These are phyloP conservation scores for Nothopassalora personata DNA, from an alignment of 2,329 filamentous ascomycete species.

Conservation along the genomic window DNA sequence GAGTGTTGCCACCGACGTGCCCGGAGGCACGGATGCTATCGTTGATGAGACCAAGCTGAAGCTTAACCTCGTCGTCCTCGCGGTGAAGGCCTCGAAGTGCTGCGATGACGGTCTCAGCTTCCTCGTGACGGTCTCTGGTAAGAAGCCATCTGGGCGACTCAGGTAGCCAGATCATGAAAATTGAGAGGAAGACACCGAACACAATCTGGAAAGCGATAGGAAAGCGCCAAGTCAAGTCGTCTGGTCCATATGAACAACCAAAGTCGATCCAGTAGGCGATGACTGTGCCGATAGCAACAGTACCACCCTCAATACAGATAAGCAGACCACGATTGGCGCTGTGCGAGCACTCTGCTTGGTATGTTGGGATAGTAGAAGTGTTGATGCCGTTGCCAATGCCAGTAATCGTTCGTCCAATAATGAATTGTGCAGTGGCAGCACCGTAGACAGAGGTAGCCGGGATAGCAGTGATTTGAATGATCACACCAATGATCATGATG, in stretches of 20 bases:
- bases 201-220: constrained; percentile 51
- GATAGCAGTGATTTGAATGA: constrained; percentile 37
- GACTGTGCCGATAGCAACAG: constrained; percentile 47
- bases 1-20: constrained; percentile 38
- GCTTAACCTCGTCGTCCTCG: constrained; percentile 53
- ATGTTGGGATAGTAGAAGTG: constrained; percentile 51
- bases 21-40: constrained; percentile 47
- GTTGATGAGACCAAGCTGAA: constrained; percentile 62
- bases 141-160: constrained; percentile 46
- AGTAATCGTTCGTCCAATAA: constrained; percentile 49
- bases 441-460: constrained; percentile 21
- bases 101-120: constrained; percentile 47
- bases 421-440: constrained; percentile 45
- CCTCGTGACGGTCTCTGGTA: constrained; percentile 41
- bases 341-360: constrained; percentile 50
- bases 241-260: constrained; percentile 35
- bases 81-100: constrained; percentile 43
- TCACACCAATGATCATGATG: constrained; percentile 41
- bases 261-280: constrained; percentile 51
- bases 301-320: constrained; percentile 55
- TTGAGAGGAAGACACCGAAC: constrained; percentile 43
- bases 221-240: constrained; percentile 42
- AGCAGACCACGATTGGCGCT: constrained; percentile 56
- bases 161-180: constrained; percentile 41
- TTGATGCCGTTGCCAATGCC: constrained; percentile 54